Base-by-base conservation (phyloP, 2,329 filamentous ascomycete species). In the Hirsutella rhossiliensis region DNA sequence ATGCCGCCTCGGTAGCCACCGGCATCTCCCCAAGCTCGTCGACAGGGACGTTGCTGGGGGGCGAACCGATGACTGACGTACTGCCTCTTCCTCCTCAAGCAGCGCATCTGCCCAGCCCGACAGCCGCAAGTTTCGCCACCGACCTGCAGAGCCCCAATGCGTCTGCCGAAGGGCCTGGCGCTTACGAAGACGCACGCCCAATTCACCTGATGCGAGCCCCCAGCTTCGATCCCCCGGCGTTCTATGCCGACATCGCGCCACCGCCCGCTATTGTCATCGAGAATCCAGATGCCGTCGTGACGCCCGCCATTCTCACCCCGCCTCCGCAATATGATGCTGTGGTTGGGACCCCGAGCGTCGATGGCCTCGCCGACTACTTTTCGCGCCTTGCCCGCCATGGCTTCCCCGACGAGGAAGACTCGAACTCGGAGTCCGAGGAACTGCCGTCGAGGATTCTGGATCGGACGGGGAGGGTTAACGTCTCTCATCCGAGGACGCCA, bases 331-430 rank as follows among this genome's bases (percentile, higher is more conserved):
- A 96, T 59, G 85, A 90, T 47, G 71, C 74, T 4, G 84, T 94
- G 32, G 78, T 92, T 1, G 84, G 82, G 15, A 77, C 75, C 47
- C 68, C 77, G 20, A 71, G 79, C 64, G 69, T 87, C 59, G 62
- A 88, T 66, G 63, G 81, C 0, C 62, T 95, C 40, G 84, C 87
- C 2, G 89, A 95, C 56, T 96, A 96, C 61, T 96, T 96, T 59
- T 71, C 82, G 0, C 78, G 89, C 1, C 65, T 94, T 34, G 84
- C 84, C 0, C 76, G 87, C 50, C 83, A 85, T 45, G 82, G 87
- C 3, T 65, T 66, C 18, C 55, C 58, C 15, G 52, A 50, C 7
- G 62, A 62, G 1, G 64, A 66, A 0, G 66, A 68, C 7, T 64
- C 62, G 1, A 61, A 59, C 15, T 68, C 64, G 1, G 67, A 66